Base-by-base conservation (phyloP, 352 stramenopile species). In the Elongisporangium prolatum region DNA sequence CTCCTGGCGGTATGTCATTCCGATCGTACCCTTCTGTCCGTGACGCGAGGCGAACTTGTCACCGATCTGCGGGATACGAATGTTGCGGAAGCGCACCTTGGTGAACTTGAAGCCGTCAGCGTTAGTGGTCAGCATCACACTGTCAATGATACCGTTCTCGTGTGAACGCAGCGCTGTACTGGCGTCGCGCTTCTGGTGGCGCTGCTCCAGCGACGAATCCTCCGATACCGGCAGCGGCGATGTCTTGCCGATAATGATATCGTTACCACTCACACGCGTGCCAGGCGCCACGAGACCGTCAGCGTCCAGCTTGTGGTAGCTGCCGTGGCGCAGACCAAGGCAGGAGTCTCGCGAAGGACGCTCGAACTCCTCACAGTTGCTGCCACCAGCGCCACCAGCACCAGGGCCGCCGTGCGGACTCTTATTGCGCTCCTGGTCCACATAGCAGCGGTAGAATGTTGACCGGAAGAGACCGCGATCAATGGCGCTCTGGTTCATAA, bases 401-500 rank as follows among this genome's bases (percentile, higher is more conserved):
- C 68, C 77, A 13, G 76, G 58, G 3, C 72, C 83, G 47, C 86
- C 83, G 52, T 88, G 79, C 2, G 83, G 84, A 21, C 79, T 92
- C 75, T 92, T 92, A 67, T 95, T 95, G 17, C 81, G 81, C 57
- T 95, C 83, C 69, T 98, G 89, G 60, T 99, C 97, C 57, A 96
- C 95, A 78, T 99, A 99, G 67, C 95, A 99, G 21, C 97, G 86
- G 74, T 99, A 99, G 80, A 99, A 99, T 2, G 97, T 99, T 28
- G 96, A 99, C 14, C 97, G 88, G 83, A 99, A 99, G 54, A 99
- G 90, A 50, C 98, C 98, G 48, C 98, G 91, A 69, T 99, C 98
- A 61, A 99, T 99, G 14, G 97, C 96, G 71, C 86, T 98, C 71
- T 99, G 97, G 79, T 99, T 99, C 93, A 99, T 98, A 77, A 99